Conservation (phyloP, 345 rosid genomes). For the Ceriops zippeliana region DNA sequence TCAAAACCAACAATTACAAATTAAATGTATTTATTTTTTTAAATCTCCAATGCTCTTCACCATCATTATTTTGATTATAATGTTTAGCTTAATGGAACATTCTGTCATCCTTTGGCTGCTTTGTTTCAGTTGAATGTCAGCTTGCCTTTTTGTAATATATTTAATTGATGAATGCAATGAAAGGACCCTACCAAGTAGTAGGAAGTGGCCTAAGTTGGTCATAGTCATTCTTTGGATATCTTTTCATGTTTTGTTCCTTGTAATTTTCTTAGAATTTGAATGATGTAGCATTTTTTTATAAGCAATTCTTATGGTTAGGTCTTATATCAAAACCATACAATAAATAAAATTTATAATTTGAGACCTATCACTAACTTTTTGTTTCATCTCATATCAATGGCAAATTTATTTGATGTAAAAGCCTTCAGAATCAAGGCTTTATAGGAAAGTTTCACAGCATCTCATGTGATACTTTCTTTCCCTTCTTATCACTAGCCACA, state of each 20-base stretch:
- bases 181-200: background rate
- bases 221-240: too few species aligned
- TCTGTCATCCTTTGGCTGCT: background rate
- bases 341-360: too few species aligned
- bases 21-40: background rate
- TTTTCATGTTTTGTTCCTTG: background rate
- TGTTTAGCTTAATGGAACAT: background rate
- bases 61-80: background rate
- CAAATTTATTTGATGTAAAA: too few species aligned
- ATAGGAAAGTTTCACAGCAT: too few species aligned
- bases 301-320: constrained; percentile 6
- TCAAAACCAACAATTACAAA: background rate
- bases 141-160: background rate
- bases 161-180: background rate
- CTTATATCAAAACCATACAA: too few species aligned
- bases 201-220: too few species aligned
- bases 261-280: constrained; percentile 2
- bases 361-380: too few species aligned
- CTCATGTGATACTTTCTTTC: too few species aligned
- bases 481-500: too few species aligned
- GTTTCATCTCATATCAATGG: too few species aligned
- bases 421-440: too few species aligned
- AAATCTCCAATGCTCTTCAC: too few species aligned
- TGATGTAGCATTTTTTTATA: background rate
- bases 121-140: background rate